Evolutionary conservation across 306 rosid genomes (phyloP).

Genomic region (Datisca glomerata): DNA sequence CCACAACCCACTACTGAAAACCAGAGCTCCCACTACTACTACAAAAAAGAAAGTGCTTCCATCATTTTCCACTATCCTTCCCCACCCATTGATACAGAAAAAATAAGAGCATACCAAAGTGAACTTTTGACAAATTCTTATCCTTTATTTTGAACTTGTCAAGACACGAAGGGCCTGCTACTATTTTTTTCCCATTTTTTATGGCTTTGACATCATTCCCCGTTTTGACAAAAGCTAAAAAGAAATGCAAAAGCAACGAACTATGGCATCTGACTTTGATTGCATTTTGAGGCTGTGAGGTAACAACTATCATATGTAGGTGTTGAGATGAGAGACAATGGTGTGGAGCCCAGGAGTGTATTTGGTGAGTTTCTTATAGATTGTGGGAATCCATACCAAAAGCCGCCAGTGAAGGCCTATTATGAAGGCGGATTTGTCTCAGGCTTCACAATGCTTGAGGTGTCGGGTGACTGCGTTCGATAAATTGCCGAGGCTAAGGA

Average conservation of each 20-base stretch:
- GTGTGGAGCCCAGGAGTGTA: slow-evolving; percentile 32
- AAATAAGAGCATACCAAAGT: slow-evolving; percentile 51
- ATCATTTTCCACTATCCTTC: slow-evolving; percentile 83
- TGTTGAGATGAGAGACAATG: slow-evolving; percentile 34
- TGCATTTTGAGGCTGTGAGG: slow-evolving; percentile 52
- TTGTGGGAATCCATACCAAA: slow-evolving; percentile 14
- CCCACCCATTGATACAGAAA: slow-evolving; percentile 39
- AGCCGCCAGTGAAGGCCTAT: slow-evolving; percentile 16
- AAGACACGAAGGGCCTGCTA: slow-evolving; percentile 41
- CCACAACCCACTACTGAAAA: slow-evolving; percentile 76
- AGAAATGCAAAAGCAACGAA: slow-evolving; percentile 28
- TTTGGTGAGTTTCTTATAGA: slow-evolving; percentile 16
- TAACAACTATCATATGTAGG: slow-evolving; percentile 36
- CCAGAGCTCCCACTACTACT: slow-evolving; percentile 27
- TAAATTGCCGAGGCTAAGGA: slow-evolving; percentile 86
- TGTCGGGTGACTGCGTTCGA: slow-evolving; percentile 78
- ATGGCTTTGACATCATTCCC: slow-evolving; percentile 57
- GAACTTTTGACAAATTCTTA: slow-evolving; percentile 52
- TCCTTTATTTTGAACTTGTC: slow-evolving; percentile 45
- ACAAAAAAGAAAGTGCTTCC: slow-evolving; percentile 35
- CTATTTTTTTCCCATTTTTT: slow-evolving; percentile 24
- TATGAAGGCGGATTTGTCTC: slow-evolving; percentile 74
- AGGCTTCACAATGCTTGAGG: slow-evolving; percentile 63
- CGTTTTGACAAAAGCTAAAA: slow-evolving; percentile 46
- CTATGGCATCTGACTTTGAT: slow-evolving; percentile 89